Conservation (phyloP, 257 asterid genomes). For the Ilex asprella region DNA sequence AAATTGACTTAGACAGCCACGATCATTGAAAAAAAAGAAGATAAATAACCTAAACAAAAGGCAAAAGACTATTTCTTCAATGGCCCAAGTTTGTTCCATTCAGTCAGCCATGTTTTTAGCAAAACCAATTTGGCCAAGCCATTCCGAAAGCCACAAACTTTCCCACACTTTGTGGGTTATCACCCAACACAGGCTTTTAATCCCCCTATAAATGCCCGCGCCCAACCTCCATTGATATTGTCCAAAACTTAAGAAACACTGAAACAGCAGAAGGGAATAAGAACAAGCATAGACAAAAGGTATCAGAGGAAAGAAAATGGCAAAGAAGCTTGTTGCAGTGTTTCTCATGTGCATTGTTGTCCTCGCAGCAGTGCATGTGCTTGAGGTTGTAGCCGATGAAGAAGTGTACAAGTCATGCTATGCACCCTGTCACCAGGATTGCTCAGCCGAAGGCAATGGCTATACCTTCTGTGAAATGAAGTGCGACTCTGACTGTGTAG, state of each 20-base stretch:
- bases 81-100: too few relatives aligned
- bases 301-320: background rate
- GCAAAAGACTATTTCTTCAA: too few relatives aligned
- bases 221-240: too few relatives aligned
- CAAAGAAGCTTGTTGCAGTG: slow-evolving; percentile 21
- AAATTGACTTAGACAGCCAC: too few relatives aligned
- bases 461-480: slow-evolving; percentile 15
- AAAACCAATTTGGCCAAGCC: too few relatives aligned
- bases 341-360: slow-evolving; percentile 21
- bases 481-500: slow-evolving; percentile 8
- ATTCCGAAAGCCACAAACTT: too few relatives aligned
- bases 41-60: too few relatives aligned
- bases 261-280: background rate
- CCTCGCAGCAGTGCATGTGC: slow-evolving; percentile 11
- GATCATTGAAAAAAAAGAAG: too few relatives aligned
- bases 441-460: slow-evolving; percentile 12
- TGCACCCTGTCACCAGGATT: slow-evolving; percentile 6
- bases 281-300: background rate
- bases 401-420: slow-evolving; percentile 7
- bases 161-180: too few relatives aligned
- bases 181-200: too few relatives aligned
- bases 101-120: too few relatives aligned
- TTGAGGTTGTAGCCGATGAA: slow-evolving; percentile 4
- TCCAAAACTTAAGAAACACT: background rate
- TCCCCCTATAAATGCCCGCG: too few relatives aligned